A percentile compares a stretch with the other conserved stretches of the same genome.
These are phyloP conservation scores for Inga leiocalycina DNA, from an alignment of 306 rosid genomes.

Conservation along the genomic window DNA sequence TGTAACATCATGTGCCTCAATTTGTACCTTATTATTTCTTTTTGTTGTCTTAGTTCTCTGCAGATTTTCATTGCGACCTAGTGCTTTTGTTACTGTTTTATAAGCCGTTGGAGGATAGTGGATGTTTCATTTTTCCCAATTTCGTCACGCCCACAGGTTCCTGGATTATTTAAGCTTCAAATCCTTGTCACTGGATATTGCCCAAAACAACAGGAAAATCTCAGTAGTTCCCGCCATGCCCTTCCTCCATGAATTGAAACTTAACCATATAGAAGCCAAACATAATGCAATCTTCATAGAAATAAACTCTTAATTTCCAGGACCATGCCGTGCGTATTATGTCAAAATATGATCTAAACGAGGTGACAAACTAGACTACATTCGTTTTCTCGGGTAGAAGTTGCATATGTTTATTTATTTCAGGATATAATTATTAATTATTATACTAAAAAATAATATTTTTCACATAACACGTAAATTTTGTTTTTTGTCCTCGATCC, in stretches of 20 bases:
- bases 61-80: background rate
- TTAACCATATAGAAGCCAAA: background rate
- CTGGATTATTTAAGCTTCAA: background rate
- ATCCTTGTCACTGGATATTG: background rate
- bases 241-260: background rate
- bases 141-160: background rate
- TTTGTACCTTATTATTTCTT: background rate
- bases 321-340: background rate
- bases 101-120: background rate
- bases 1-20: background rate
- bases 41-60: background rate
- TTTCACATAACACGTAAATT: too few species aligned
- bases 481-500: too few species aligned
- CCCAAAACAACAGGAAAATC: background rate
- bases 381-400: background rate
- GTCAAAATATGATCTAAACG: background rate
- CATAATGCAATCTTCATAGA: background rate
- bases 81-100: background rate
- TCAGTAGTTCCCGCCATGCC: background rate
- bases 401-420: background rate
- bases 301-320: background rate
- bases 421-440: background rate
- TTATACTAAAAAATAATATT: too few species aligned
- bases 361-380: background rate
- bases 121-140: background rate